These are phyloP conservation scores for Telfairia occidentalis DNA, from an alignment of 331 rosid genomes.

Conservation along the genomic window DNA sequence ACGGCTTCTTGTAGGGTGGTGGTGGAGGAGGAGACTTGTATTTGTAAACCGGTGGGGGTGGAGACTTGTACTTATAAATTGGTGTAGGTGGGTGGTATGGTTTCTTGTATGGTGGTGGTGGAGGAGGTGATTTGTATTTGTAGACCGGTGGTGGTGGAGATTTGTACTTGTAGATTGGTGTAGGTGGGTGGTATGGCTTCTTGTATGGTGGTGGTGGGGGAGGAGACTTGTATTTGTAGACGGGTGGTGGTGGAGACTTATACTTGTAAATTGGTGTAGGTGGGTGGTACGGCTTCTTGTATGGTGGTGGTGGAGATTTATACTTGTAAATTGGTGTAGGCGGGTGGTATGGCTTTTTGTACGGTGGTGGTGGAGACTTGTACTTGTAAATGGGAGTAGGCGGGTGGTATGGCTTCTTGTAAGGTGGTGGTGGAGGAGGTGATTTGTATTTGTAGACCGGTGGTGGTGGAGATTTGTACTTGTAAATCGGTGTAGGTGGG, in stretches of 20 bases:
- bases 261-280: neutral
- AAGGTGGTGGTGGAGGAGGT: neutral
- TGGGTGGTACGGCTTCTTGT: slow-evolving; percentile 2
- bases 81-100: slow-evolving; percentile 1
- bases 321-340: neutral
- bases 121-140: slow-evolving; percentile 1
- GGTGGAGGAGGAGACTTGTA: slow-evolving; percentile 2
- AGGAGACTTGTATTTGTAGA: neutral
- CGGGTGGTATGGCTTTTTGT: neutral
- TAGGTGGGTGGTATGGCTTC: slow-evolving; percentile 5
- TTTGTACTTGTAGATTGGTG: neutral
- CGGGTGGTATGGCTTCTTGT: neutral
- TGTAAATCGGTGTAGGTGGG: neutral
- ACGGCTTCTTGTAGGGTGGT: neutral
- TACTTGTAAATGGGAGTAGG: neutral
- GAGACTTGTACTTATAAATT: neutral
- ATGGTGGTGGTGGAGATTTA: neutral
- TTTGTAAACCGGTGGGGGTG: neutral
- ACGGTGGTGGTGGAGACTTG: neutral
- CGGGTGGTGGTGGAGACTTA: neutral
- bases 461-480: neutral
- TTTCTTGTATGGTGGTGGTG: neutral
- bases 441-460: neutral
- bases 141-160: slow-evolving; percentile 2
- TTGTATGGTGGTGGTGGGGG: slow-evolving; percentile 4